These are phyloP conservation scores for Mycosphaerella arachidis DNA, from an alignment of 2,329 filamentous ascomycete species.

Conservation along the genomic window DNA sequence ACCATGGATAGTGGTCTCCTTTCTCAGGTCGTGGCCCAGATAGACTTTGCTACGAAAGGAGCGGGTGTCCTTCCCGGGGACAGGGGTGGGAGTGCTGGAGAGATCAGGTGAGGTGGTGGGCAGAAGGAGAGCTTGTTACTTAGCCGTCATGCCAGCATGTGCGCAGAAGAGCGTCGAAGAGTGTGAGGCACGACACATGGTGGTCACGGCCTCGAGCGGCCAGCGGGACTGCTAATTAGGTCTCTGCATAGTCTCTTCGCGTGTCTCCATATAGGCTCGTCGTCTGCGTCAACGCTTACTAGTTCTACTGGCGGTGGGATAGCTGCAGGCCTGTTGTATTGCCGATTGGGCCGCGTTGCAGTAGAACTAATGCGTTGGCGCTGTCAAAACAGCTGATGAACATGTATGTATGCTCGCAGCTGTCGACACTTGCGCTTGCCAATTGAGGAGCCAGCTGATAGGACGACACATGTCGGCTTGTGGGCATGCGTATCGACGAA, in stretches of 20 bases:
- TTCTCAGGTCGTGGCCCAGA: background rate
- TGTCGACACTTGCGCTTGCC: background rate
- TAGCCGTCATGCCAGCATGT: conserved; percentile 1
- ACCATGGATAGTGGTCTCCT: conserved; percentile 17
- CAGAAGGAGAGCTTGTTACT: conserved; percentile 6
- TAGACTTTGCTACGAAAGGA: conserved; percentile 1
- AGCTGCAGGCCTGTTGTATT: conserved; percentile 13
- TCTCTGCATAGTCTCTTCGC: conserved; percentile 13
- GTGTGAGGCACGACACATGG: conserved; percentile 2
- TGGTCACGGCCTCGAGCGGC: conserved; percentile 5
- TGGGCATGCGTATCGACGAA: background rate
- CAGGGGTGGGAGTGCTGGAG: background rate
- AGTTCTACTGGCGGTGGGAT: conserved; percentile 9
- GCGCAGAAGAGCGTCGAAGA: conserved; percentile 5
- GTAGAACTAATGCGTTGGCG: conserved; percentile 19
- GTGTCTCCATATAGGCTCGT: conserved; percentile 16
- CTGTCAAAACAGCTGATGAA: background rate
- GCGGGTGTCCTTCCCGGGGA: conserved; percentile 3
- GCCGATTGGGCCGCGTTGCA: conserved; percentile 19
- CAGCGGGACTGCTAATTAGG: conserved; percentile 13
- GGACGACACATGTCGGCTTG: background rate
- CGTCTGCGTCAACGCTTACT: conserved; percentile 12
- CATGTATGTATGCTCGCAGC: background rate
- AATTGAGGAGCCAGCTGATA: background rate
- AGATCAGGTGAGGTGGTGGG: background rate